phyloP scores from a whole-genome alignment of 1,284 basidiomycete genomes.

The Coniferiporia sulphurascens region DNA sequence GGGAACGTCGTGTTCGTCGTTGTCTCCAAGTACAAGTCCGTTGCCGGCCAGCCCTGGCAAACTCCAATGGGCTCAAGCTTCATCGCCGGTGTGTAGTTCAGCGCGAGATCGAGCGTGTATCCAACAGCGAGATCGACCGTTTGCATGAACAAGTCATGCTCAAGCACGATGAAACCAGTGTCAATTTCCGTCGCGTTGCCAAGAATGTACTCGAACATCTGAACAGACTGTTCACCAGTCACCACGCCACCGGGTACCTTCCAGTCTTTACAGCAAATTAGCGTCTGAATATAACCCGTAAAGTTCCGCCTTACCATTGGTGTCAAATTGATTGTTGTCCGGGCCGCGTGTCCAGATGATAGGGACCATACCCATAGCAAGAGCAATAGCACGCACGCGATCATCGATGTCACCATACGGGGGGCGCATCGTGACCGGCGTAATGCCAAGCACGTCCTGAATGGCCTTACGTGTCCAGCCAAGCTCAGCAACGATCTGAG shows the following conservation, averaged over 20 bases:
- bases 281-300: conserved; percentile 3
- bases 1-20: conserved; percentile 60
- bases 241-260: conserved; percentile 69
- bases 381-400: conserved; percentile 80
- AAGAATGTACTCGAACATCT: conserved; percentile 59
- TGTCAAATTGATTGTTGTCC: conserved; percentile 67
- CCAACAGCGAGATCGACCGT: conserved; percentile 87
- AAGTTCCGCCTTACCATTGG: conserved; percentile 49
- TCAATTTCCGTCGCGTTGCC: conserved; percentile 51
- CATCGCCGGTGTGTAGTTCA: conserved; percentile 55
- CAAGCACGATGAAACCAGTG: conserved; percentile 82
- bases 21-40: conserved; percentile 61
- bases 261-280: conserved; percentile 57
- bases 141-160: conserved; percentile 83
- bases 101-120: conserved; percentile 74
- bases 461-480: conserved; percentile 91
- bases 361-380: conserved; percentile 78
- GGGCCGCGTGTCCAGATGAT: conserved; percentile 75
- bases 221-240: conserved; percentile 49
- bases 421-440: conserved; percentile 63
- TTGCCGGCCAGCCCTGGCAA: conserved; percentile 49
- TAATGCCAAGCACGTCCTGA: conserved; percentile 69
- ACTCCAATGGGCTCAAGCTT: conserved; percentile 60
- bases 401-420: conserved; percentile 62
- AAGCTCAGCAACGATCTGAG: conserved; percentile 88